These are phyloP conservation scores for Russula compacta DNA, from an alignment of 768 basidiomycete species.

Conservation along the genomic window DNA sequence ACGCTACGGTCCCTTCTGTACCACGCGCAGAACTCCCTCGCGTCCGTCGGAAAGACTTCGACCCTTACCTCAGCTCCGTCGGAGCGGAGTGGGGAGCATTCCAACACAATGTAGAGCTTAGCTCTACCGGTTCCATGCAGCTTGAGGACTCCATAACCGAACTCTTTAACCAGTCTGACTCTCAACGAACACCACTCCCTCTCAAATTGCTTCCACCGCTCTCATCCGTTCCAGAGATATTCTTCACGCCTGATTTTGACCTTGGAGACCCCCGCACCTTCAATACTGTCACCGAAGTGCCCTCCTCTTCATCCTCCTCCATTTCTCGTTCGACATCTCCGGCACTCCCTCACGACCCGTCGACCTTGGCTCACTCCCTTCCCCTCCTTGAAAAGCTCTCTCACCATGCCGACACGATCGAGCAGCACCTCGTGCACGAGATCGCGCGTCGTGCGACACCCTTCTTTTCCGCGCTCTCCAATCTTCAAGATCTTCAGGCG, in stretches of 20 bases:
- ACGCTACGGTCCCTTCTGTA: conserved; percentile 66
- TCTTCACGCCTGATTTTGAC: conserved; percentile 72
- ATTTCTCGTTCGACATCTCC: conserved; percentile 14
- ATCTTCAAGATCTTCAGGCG: conserved; percentile 84
- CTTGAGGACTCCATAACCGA: conserved; percentile 19
- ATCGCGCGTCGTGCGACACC: conserved; percentile 84
- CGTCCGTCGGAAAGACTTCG: conserved; percentile 76
- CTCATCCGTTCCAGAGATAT: conserved; percentile 67
- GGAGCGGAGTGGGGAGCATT: conserved; percentile 72
- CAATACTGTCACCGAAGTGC: conserved; percentile 54
- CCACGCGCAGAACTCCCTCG: conserved; percentile 70
- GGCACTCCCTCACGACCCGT: conserved; percentile 40
- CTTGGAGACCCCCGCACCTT: conserved; percentile 75
- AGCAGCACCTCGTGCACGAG: conserved; percentile 89
- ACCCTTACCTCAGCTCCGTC: conserved; percentile 66
- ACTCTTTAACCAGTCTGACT: conserved; percentile 8
- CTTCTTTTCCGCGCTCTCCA: conserved; percentile 93
- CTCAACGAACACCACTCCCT: conserved; percentile 26
- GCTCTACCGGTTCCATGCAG: conserved; percentile 28
- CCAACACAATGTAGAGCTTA: conserved; percentile 35
- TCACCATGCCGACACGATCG: conserved; percentile 86
- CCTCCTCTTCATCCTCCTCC: background rate
- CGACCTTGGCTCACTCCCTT: conserved; percentile 54
- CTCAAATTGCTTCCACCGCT: conserved; percentile 53
- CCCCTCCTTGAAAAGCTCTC: conserved; percentile 85